Evolutionary conservation across 768 basidiomycete species (phyloP).

Genomic region (Xerocomellus amylosporus): DNA sequence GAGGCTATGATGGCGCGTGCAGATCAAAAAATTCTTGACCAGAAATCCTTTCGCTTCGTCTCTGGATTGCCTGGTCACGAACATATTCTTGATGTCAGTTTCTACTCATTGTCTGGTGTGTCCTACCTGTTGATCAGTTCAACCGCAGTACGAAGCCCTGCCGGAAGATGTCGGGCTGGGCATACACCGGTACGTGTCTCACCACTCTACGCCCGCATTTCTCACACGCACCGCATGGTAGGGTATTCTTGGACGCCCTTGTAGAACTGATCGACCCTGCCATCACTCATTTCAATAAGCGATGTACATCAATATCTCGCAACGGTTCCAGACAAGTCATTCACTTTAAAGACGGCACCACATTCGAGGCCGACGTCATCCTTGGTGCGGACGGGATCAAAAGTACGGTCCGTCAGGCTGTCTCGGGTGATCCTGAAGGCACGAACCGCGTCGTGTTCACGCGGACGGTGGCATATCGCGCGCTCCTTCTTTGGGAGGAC

Average conservation of each 20-base stretch:
- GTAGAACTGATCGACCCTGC: constrained; percentile 41
- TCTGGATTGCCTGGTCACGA: constrained; percentile 44
- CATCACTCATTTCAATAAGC: constrained; percentile 49
- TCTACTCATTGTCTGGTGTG: neutral
- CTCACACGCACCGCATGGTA: constrained; percentile 17
- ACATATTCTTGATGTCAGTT: constrained; percentile 42
- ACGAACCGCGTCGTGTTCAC: too few species aligned
- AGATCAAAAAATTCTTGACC: constrained; percentile 32
- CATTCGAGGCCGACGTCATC: constrained; percentile 45
- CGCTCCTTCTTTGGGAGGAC: constrained; percentile 40
- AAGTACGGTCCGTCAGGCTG: too few species aligned
- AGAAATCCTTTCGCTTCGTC: constrained; percentile 38
- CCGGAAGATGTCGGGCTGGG: constrained; percentile 40
- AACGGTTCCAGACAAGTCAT: constrained; percentile 31
- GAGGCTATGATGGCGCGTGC: constrained; percentile 40
- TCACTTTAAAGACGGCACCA: constrained; percentile 49
- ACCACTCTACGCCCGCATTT: neutral
- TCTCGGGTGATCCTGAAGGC: too few species aligned
- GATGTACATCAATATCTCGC: constrained; percentile 39
- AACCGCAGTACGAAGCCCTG: constrained; percentile 32
- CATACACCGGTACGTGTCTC: constrained; percentile 40
- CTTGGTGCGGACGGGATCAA: constrained; percentile 34
- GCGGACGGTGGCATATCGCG: constrained; percentile 45
- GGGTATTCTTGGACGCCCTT: constrained; percentile 49
- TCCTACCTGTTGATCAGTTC: neutral